Conservation (phyloP, 169 alveolate genomes). For the Plasmodium berghei region DNA sequence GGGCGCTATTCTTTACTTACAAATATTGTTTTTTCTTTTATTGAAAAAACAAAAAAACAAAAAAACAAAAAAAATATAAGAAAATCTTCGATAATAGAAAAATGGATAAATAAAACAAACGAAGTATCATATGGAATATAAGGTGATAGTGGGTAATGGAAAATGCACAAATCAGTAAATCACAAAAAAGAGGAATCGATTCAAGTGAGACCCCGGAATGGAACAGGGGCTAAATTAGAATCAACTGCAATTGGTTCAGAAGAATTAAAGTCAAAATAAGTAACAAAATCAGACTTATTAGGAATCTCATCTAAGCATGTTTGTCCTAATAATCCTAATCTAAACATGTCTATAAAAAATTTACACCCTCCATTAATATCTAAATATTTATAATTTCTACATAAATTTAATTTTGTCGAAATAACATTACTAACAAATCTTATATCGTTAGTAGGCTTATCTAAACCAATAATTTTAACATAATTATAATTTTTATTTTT, state of each 20-base stretch:
- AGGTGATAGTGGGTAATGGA: neutral
- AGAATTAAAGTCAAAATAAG: constrained; percentile 58
- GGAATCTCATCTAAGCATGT: constrained; percentile 48
- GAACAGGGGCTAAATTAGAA: constrained; percentile 10
- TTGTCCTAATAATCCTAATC: constrained; percentile 61
- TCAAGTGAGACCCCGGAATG: constrained; percentile 50
- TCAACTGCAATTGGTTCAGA: constrained; percentile 32
- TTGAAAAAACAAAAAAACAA: neutral
- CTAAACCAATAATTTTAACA: constrained; percentile 81
- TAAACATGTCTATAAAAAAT: constrained; percentile 56
- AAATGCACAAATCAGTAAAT: neutral
- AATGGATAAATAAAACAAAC: too few species aligned
- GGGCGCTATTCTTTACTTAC: too few species aligned
- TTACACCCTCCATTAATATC: constrained; percentile 76
- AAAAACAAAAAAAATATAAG: neutral
- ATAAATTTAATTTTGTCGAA: constrained; percentile 57
- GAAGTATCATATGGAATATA: too few species aligned
- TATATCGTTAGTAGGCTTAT: constrained; percentile 87
- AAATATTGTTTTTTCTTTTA: too few species aligned
- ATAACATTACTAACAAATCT: constrained; percentile 63
- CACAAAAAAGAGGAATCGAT: neutral
- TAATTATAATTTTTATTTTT: constrained; percentile 79
- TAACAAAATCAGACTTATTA: constrained; percentile 21
- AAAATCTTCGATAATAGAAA: too few species aligned
- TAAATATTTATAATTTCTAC: constrained; percentile 64